Base-by-base conservation (phyloP, 1,284 basidiomycete species). In the Neotropicomus parvogracilis region DNA sequence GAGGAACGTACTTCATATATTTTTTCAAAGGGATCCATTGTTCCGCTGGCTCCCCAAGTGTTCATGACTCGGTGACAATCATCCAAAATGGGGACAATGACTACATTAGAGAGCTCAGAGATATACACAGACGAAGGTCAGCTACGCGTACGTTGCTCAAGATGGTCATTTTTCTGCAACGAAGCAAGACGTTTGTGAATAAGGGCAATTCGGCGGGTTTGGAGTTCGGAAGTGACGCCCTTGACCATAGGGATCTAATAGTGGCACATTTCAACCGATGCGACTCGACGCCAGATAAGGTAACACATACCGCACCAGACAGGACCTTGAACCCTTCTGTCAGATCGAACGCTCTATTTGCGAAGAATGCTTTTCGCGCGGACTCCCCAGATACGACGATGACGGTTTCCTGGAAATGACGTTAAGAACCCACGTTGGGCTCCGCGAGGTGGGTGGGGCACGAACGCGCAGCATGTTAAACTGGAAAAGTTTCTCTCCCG, bases 241-340 rank as follows among this genome's bases (percentile, higher is more conserved):
- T 74, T 77, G 50, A 88, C 74, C 75, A 84, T 80, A 54, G 83
- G 83, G 54, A 86, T 83, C 83, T 86, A 43, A 34, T 20, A 27
- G 20, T 40, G 51, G 47, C 34, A 54, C 42, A 29, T 51, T 41
- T 46, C 41, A 21, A 49, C 34, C 13, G 19, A 49, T 27, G 29
- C 5, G 13, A 40, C 44, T 27, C 48, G 54, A 44, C 5, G 24
- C 34, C 41, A 42, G 45, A 41, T 34, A 39, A 44, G 19, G 40
- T 37, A 29, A 41, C 40, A 75, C 81, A 54, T 61, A 88, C 85
- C 45, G 82, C 83, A 46, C 85, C 85, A 45, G 83, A 85, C 50
- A 88, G 73, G 56, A 85, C 77, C 58, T 80, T 83, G 71, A 86
- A 88, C 13, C 84, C 85, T 69, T 85, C 82, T 37, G 81, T 83